Conservation (phyloP, 257 asterid genomes). For the Plantago major region DNA sequence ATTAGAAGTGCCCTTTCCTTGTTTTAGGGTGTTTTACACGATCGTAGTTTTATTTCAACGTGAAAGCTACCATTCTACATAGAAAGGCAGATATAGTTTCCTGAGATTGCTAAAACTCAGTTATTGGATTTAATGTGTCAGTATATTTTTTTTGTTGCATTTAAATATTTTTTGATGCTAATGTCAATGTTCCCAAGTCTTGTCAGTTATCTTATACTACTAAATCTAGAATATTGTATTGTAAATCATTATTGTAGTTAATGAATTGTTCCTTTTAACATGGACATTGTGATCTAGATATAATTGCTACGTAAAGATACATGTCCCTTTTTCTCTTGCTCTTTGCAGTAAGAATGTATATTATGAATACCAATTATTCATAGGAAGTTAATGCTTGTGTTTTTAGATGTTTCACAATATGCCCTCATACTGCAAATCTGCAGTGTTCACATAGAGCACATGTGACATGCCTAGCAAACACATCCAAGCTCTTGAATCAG, state of each 20-base stretch:
- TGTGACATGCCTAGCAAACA: conserved; percentile 9
- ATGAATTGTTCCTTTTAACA: conserved; percentile 12
- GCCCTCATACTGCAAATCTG: conserved; percentile 7
- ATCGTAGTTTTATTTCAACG: too few relatives aligned
- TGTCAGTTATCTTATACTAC: background rate
- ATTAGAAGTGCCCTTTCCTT: background rate
- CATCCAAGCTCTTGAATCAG: too few relatives aligned
- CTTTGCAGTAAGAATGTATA: conserved; percentile 10
- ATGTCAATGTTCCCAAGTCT: background rate
- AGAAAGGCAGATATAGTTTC: too few relatives aligned
- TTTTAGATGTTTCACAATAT: conserved; percentile 15
- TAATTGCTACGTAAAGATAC: conserved; percentile 22
- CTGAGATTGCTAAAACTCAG: too few relatives aligned
- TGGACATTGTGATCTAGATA: conserved; percentile 25
- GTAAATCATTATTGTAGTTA: conserved; percentile 8
- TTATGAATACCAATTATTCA: conserved; percentile 25
- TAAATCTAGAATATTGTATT: background rate
- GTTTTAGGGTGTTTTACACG: background rate
- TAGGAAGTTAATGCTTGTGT: conserved; percentile 18
- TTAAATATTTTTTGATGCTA: too few relatives aligned
- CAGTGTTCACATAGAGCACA: conserved; percentile 16
- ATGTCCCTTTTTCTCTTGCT: conserved; percentile 22
- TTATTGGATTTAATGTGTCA: too few relatives aligned
- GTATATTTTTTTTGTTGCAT: too few relatives aligned
- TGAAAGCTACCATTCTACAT: too few relatives aligned